These are phyloP conservation scores for Candida parachauliodes DNA, from an alignment of 805 yeast species.

Conservation along the genomic window DNA sequence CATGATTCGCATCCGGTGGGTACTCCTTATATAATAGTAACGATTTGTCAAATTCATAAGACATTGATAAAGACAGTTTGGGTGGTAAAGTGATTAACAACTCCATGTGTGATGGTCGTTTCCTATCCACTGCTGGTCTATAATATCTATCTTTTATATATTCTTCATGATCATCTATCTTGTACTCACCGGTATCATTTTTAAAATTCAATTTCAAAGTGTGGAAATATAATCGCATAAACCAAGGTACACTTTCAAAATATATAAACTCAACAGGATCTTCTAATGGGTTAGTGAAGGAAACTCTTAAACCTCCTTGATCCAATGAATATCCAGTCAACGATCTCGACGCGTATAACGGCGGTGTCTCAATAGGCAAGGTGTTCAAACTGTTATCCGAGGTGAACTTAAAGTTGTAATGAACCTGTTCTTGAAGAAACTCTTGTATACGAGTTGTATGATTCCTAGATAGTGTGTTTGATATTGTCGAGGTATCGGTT, in stretches of 20 bases:
- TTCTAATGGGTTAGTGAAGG: constrained; percentile 63
- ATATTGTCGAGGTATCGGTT: constrained; percentile 9
- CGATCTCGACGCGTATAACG: constrained; percentile 75
- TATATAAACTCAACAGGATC: constrained; percentile 52
- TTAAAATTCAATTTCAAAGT: constrained; percentile 46
- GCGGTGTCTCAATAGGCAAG: constrained; percentile 44
- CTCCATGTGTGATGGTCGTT: constrained; percentile 81
- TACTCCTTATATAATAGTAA: constrained; percentile 82
- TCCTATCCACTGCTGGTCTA: constrained; percentile 74
- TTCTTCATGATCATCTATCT: constrained; percentile 16
- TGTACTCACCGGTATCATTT: constrained; percentile 16
- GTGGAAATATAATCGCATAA: constrained; percentile 75
- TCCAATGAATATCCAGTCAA: constrained; percentile 91
- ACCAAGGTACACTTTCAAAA: constrained; percentile 91
- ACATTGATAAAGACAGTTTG: constrained; percentile 52
- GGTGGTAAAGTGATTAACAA: constrained; percentile 64
- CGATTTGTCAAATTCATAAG: constrained; percentile 84
- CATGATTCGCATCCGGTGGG: constrained; percentile 99
- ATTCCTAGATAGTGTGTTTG: constrained; percentile 9
- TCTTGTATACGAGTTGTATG: constrained; percentile 13
- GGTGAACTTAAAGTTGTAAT: constrained; percentile 36
- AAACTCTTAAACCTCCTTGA: constrained; percentile 81
- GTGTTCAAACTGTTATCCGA: constrained; percentile 46
- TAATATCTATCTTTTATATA: constrained; percentile 55
- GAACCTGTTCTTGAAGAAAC: constrained; percentile 13